These are phyloP conservation scores for Pyrenophora teres DNA, from an alignment of 2,329 filamentous ascomycete genomes.

Conservation along the genomic window DNA sequence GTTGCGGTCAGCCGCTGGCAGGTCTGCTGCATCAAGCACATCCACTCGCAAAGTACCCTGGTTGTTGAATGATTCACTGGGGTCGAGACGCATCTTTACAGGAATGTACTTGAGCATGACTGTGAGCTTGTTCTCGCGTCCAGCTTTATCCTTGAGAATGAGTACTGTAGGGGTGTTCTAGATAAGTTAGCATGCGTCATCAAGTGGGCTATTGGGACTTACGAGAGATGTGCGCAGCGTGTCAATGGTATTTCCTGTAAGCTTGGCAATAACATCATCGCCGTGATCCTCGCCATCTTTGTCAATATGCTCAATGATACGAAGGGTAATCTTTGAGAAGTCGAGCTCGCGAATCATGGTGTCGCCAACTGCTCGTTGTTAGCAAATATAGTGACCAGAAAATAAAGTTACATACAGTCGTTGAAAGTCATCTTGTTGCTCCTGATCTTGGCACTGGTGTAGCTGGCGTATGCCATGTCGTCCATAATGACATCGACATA, in stretches of 20 bases:
- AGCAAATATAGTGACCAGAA: conserved; percentile 15
- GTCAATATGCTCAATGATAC: conserved; percentile 79
- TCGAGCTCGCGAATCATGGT: conserved; percentile 97
- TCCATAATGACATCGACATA: conserved; percentile 90
- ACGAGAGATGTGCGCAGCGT: conserved; percentile 87
- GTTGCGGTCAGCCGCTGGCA: conserved; percentile 94
- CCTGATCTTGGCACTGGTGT: conserved; percentile 77
- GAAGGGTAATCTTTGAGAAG: conserved; percentile 88
- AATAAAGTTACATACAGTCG: conserved; percentile 62
- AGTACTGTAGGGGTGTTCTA: conserved; percentile 89
- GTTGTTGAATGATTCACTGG: conserved; percentile 98
- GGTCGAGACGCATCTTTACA: conserved; percentile 89
- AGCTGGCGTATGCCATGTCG: conserved; percentile 90
- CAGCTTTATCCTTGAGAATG: conserved; percentile 77
- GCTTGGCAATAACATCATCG: conserved; percentile 77
- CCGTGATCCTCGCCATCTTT: conserved; percentile 70
- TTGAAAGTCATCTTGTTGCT: conserved; percentile 74
- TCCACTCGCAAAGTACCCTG: conserved; percentile 96
- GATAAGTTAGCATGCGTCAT: conserved; percentile 11
- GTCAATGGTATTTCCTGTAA: conserved; percentile 82
- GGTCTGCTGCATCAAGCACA: conserved; percentile 79
- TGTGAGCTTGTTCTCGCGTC: conserved; percentile 76
- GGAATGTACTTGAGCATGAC: conserved; percentile 95
- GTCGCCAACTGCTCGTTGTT: conserved; percentile 68
- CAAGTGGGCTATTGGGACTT: conserved; percentile 46